Conservation (phyloP, 495 filamentous ascomycete species). For the Podospora didyma region DNA sequence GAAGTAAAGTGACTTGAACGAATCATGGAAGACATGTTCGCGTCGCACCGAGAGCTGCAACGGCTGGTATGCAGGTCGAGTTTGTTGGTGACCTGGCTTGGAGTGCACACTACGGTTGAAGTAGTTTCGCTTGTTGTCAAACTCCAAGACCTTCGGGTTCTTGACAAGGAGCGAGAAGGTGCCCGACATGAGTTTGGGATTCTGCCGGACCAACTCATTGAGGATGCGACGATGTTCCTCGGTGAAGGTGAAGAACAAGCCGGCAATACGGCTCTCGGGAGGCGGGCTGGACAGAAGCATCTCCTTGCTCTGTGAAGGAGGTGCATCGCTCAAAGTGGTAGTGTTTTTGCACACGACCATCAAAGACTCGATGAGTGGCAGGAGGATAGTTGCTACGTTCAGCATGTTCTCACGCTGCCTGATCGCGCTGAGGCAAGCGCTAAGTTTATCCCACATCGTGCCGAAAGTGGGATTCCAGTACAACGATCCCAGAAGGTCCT, state of each 20-base stretch:
- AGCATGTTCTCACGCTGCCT: conserved; percentile 89
- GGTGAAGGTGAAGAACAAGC: conserved; percentile 95
- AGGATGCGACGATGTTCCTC: conserved; percentile 97
- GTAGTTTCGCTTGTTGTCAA: conserved; percentile 99
- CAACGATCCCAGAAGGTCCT: conserved; percentile 78
- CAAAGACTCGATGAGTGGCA: conserved; percentile 89
- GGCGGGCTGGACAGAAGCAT: conserved; percentile 72
- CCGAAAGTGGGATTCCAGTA: conserved; percentile 90
- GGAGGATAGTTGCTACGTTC: conserved; percentile 90
- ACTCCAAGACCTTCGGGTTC: conserved; percentile 98
- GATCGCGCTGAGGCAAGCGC: conserved; percentile 83
- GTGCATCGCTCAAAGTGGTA: conserved; percentile 66
- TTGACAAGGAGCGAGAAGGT: conserved; percentile 94
- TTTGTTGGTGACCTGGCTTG: conserved; percentile 60
- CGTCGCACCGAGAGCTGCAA: conserved; percentile 87
- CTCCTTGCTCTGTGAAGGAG: conserved; percentile 59
- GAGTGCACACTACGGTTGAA: conserved; percentile 90
- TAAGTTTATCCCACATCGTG: conserved; percentile 88
- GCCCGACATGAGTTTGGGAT: conserved; percentile 96
- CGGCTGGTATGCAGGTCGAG: conserved; percentile 54
- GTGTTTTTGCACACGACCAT: conserved; percentile 99
- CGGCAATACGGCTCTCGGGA: conserved; percentile 77
- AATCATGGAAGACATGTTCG: conserved; percentile 97
- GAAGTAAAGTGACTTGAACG: conserved; percentile 93
- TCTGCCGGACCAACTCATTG: conserved; percentile 95